Base-by-base conservation (phyloP, 139 green algal genomes). In the Chlamydomonas schloesseri region DNA sequence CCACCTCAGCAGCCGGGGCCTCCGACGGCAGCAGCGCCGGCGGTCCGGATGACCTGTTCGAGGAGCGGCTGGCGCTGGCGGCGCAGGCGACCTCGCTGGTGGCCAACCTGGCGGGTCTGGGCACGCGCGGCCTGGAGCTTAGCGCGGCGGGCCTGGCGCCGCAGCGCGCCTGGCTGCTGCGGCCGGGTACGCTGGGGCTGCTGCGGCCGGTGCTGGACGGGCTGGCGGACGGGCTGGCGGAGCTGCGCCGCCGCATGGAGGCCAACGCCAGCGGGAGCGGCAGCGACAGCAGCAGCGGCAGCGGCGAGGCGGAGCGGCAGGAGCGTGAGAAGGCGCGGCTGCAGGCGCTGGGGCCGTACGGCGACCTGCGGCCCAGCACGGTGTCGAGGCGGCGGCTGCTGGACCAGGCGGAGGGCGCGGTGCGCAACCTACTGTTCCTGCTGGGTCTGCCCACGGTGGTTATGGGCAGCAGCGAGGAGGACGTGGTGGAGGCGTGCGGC, bases 401-500 rank as follows among this genome's bases (percentile, higher is more conserved):
- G 26, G n/a, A 34, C 46, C 78, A 84, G 42, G 64, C 37, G 58
- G 78, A 84, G 78, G 78, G 78, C 20, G 64, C 78, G 21, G n/a
- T 84, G 31, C 78, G 78, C 34, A 84, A 84, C 62, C 46, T 74
- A 64, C 46, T 84, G 8, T 31, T 74, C 11, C 46, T 74, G 28
- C 64, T 84, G 42, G 78, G 78, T 13, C 64, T 84, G 64, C 78
- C 78, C 46, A 84, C 78, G 42, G 65, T 84, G 29, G 78, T 84
- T 42, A 84, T 84, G 78, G 78, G 78, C n/a, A 74, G 24, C 8
- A 42, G 46, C 78, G 78, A 84, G 78, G 78, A 74, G 78, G 78
- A 84, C 42, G 78, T 74, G 78, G 78, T 84, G 64, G 78, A 84
- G 64, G 64, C 31, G 58, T 84, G 78, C 78, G 64, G 78, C 78